Evolutionary conservation across 2,329 filamentous ascomycete species (phyloP).

Genomic region (Colletotrichum phormii): DNA sequence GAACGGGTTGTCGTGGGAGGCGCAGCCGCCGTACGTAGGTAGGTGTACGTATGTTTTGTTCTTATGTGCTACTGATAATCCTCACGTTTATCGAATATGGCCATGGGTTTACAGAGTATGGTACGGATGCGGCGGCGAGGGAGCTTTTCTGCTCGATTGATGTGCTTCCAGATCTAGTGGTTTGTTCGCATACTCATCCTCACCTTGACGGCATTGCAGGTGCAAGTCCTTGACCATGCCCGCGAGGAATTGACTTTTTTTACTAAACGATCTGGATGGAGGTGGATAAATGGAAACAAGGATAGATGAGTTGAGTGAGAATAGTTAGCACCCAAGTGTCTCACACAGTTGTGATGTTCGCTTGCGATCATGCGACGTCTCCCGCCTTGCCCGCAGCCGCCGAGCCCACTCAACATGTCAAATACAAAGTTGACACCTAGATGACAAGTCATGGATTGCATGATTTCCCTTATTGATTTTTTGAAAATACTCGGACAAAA

Average conservation of each 20-base stretch:
- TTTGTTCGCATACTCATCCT: no score
- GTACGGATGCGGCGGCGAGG: background rate
- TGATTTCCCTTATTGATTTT: no score
- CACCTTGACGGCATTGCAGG: no score
- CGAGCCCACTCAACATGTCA: background rate
- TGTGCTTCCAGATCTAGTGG: background rate
- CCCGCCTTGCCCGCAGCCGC: no score
- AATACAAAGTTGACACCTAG: background rate
- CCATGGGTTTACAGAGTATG: background rate
- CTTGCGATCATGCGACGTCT: background rate
- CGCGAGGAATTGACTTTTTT: no score
- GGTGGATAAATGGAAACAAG: background rate
- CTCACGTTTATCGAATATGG: background rate
- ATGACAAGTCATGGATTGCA: background rate
- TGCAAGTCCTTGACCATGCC: background rate
- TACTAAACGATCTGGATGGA: background rate
- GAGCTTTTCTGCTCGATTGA: background rate
- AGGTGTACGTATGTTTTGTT: background rate
- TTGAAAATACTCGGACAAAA: slow-evolving; percentile 1
- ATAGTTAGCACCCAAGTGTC: no score
- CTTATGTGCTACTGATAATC: background rate
- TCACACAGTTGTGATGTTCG: background rate
- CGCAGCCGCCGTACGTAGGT: background rate
- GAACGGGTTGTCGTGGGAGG: slow-evolving; percentile 3
- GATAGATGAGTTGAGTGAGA: no score